Evolutionary conservation across 352 stramenopile genomes (phyloP).

Genomic region (Aphanomyces invadans): DNA sequence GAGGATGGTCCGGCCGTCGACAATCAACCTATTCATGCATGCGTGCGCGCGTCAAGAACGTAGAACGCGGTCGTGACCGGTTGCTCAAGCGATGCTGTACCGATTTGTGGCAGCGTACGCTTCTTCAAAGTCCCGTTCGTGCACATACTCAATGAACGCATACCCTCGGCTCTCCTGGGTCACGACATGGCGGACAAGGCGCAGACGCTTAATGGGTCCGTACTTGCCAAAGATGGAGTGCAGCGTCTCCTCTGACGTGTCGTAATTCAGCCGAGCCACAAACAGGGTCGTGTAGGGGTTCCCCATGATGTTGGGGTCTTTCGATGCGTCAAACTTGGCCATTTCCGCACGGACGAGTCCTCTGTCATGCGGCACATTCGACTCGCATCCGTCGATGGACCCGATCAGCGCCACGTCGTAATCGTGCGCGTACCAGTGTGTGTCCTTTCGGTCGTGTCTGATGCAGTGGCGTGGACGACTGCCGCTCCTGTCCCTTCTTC

Average conservation of each 20-base stretch:
- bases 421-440: constrained; percentile 51
- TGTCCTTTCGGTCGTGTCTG: neutral
- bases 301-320: constrained; percentile 53
- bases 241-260: constrained; percentile 49
- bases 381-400: constrained; percentile 48
- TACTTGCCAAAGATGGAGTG: constrained; percentile 37
- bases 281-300: constrained; percentile 65
- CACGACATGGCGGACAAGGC: constrained; percentile 55
- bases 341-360: constrained; percentile 45
- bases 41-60: no score
- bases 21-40: constrained; percentile 12
- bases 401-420: constrained; percentile 62
- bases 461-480: neutral
- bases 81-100: no score
- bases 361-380: constrained; percentile 43
- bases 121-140: constrained; percentile 43
- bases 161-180: constrained; percentile 65
- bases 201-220: constrained; percentile 40
- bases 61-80: no score
- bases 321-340: constrained; percentile 42
- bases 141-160: constrained; percentile 66
- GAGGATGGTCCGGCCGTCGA: constrained; percentile 56
- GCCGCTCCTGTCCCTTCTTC: neutral
- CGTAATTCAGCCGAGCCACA: constrained; percentile 49
- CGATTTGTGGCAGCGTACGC: constrained; percentile 54